Conservation (phyloP, 495 filamentous ascomycete species). For the Staphylotrichum tortipilum region DNA sequence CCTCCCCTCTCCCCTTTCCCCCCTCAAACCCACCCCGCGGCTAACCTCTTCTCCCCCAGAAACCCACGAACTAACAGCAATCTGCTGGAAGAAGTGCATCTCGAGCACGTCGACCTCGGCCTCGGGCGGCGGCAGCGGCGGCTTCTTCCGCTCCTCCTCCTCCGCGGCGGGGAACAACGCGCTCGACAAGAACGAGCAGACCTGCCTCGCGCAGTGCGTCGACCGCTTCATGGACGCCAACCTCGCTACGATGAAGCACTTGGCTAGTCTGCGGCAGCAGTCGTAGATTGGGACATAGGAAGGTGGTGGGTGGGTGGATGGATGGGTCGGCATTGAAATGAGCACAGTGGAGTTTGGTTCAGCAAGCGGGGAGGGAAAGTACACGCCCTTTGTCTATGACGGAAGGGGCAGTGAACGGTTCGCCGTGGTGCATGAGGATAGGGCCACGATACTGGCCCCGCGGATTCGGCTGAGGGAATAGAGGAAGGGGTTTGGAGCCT, state of each 20-base stretch:
- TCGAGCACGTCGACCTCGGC: conserved; percentile 45
- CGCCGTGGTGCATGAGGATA: too few relatives aligned
- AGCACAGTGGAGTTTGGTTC: too few relatives aligned
- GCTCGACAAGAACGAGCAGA: conserved; percentile 67
- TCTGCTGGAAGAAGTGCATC: conserved; percentile 89
- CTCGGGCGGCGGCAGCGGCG: too few relatives aligned
- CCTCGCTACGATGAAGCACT: conserved; percentile 66
- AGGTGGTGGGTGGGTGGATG: too few relatives aligned
- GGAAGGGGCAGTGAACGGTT: too few relatives aligned
- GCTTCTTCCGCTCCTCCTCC: too few relatives aligned
- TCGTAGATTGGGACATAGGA: neutral
- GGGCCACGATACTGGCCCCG: too few relatives aligned
- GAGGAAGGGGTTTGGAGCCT: too few relatives aligned
- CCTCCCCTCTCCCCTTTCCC: neutral
- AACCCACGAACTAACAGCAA: conserved; percentile 74
- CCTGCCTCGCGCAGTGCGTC: conserved; percentile 83
- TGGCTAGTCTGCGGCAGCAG: conserved; percentile 44
- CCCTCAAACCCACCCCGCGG: neutral
- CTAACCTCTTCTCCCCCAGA: conserved; percentile 33
- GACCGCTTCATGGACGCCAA: conserved; percentile 89
- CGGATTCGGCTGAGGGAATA: too few relatives aligned
- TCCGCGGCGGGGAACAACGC: conserved; percentile 38
- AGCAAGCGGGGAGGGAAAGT: too few relatives aligned
- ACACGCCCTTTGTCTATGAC: too few relatives aligned
- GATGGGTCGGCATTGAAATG: too few relatives aligned